phyloP scores from a whole-genome alignment of 306 rosid genomes.

The Trifolium pratense region DNA sequence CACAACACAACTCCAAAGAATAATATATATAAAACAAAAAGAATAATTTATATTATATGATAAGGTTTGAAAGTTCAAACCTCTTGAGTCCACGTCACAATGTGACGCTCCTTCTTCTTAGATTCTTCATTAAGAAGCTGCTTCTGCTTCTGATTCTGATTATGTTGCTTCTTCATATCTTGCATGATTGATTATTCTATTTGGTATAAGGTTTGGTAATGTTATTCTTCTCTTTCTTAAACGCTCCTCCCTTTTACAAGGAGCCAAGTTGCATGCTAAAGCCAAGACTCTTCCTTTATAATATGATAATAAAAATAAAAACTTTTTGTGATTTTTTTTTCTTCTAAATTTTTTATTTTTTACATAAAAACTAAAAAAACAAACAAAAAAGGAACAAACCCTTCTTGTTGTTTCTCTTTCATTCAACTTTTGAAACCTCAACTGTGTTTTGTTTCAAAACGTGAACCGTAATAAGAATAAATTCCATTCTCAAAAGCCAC shows the following conservation, averaged over 20 bases:
- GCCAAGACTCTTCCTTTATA: slow-evolving; percentile 60
- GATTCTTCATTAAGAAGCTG: slow-evolving; percentile 62
- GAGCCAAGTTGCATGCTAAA: slow-evolving; percentile 78
- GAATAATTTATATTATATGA: not conserved
- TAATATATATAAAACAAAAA: slow-evolving; percentile 12
- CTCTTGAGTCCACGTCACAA: slow-evolving; percentile 97
- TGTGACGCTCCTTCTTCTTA: slow-evolving; percentile 99
- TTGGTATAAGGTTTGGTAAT: not conserved
- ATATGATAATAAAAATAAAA: slow-evolving; percentile 20
- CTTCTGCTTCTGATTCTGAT: slow-evolving; percentile 46
- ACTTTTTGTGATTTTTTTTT: slow-evolving; percentile 33
- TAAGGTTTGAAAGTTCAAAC: slow-evolving; percentile 53
- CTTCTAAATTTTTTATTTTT: not conserved
- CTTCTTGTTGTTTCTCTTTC: slow-evolving; percentile 50
- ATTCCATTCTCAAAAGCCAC: slow-evolving; percentile 58
- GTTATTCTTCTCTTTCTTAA: slow-evolving; percentile 50
- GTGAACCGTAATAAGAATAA: slow-evolving; percentile 55
- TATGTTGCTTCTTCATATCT: slow-evolving; percentile 51
- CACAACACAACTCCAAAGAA: slow-evolving; percentile 6
- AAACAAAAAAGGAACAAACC: slow-evolving; percentile 37
- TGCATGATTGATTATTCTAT: slow-evolving; percentile 66
- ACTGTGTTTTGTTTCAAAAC: slow-evolving; percentile 55
- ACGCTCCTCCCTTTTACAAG: slow-evolving; percentile 77
- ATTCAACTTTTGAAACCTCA: slow-evolving; percentile 50
- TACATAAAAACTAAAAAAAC: not conserved